phyloP scores from a whole-genome alignment of 2,329 filamentous ascomycete species.

The Aaosphaeria pasadenensis region DNA sequence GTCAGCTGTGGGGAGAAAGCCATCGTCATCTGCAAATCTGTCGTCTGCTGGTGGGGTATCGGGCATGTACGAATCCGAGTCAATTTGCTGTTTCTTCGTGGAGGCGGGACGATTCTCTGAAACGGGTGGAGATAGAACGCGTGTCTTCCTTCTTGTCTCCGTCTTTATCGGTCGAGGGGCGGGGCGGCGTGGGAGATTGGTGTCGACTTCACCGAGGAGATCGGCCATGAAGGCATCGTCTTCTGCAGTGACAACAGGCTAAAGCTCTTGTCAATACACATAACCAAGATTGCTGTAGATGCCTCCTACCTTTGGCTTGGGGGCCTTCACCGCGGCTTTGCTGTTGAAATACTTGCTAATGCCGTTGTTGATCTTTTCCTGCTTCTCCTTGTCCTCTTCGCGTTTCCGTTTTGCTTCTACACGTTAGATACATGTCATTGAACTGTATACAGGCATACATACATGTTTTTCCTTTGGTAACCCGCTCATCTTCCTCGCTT shows the following conservation, averaged over 20 bases:
- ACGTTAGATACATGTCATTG: slow-evolving; percentile 14
- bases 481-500: slow-evolving; percentile 70
- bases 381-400: slow-evolving; percentile 80
- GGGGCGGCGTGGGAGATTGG: slow-evolving; percentile 59
- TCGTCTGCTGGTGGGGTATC: slow-evolving; percentile 39
- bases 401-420: slow-evolving; percentile 75
- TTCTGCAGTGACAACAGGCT: slow-evolving; percentile 77
- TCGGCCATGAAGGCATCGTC: slow-evolving; percentile 85
- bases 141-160: slow-evolving; percentile 72
- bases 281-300: neutral
- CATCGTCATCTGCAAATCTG: slow-evolving; percentile 46
- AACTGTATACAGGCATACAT: slow-evolving; percentile 10
- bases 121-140: slow-evolving; percentile 74
- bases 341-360: slow-evolving; percentile 95
- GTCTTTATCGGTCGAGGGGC: slow-evolving; percentile 62
- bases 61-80: slow-evolving; percentile 44
- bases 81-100: slow-evolving; percentile 14
- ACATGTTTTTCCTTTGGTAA: slow-evolving; percentile 58
- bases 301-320: slow-evolving; percentile 73
- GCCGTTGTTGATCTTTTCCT: slow-evolving; percentile 83
- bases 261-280: neutral
- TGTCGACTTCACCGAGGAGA: slow-evolving; percentile 83
- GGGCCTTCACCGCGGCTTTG: slow-evolving; percentile 59
- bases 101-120: slow-evolving; percentile 40
- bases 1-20: slow-evolving; percentile 55